Evolutionary conservation across 768 basidiomycete genomes (phyloP).

Genomic region (Russula griseocarnosa): DNA sequence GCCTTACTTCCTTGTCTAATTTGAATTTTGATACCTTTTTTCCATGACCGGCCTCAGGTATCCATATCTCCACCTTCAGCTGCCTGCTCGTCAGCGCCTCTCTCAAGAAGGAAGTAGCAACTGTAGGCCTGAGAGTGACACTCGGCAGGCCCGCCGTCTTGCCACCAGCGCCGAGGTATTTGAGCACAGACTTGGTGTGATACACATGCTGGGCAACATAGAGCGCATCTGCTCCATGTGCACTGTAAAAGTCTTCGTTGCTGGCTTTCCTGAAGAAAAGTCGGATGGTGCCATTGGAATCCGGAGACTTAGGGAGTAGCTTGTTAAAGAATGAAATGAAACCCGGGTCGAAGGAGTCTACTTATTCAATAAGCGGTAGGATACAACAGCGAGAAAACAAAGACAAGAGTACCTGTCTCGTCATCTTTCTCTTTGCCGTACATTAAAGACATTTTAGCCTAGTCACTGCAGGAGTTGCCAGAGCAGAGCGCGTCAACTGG

Average conservation of each 20-base stretch:
- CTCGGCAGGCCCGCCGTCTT: slow-evolving; percentile 61
- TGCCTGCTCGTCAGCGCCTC: slow-evolving; percentile 90
- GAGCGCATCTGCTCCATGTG: slow-evolving; percentile 84
- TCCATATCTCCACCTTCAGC: slow-evolving; percentile 90
- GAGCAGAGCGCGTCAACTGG: no score
- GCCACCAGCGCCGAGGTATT: slow-evolving; percentile 73
- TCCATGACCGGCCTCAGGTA: slow-evolving; percentile 62
- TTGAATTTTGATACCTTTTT: slow-evolving; percentile 75
- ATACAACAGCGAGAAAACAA: neutral
- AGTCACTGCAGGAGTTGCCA: neutral
- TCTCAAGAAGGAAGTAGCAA: slow-evolving; percentile 78
- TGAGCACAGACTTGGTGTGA: slow-evolving; percentile 88
- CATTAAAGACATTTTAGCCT: slow-evolving; percentile 49
- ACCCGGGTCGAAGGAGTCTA: slow-evolving; percentile 37
- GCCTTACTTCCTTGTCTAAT: slow-evolving; percentile 71
- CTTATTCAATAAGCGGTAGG: neutral
- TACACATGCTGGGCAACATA: slow-evolving; percentile 81
- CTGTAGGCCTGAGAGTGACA: slow-evolving; percentile 68
- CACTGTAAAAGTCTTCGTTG: slow-evolving; percentile 72
- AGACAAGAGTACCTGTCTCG: slow-evolving; percentile 29
- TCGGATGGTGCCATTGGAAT: slow-evolving; percentile 70
- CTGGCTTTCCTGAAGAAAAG: slow-evolving; percentile 68
- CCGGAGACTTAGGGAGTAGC: slow-evolving; percentile 63
- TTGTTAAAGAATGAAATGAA: slow-evolving; percentile 69
- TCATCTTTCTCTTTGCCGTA: slow-evolving; percentile 61